phyloP scores from a whole-genome alignment of 768 basidiomycete genomes.

The Vararia minispora region DNA sequence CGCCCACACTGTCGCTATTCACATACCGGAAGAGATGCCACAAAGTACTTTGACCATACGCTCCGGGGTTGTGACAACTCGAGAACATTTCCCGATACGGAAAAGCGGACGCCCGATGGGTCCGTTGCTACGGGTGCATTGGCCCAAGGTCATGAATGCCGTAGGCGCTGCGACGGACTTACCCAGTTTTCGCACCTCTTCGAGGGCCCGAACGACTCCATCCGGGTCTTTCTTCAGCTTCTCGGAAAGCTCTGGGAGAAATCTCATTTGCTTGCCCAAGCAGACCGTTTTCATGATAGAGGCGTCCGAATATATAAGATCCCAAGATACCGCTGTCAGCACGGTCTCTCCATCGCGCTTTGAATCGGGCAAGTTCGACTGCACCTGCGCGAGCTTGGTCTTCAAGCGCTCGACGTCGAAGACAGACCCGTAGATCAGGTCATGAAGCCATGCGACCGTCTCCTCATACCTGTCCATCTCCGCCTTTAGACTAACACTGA shows the following conservation, averaged over 20 bases:
- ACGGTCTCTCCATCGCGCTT: slow-evolving; percentile 86
- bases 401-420: slow-evolving; percentile 78
- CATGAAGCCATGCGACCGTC: slow-evolving; percentile 78
- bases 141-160: neutral
- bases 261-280: slow-evolving; percentile 66
- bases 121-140: slow-evolving; percentile 56
- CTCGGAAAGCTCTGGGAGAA: slow-evolving; percentile 62
- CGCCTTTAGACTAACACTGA: slow-evolving; percentile 76
- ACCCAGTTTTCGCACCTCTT: slow-evolving; percentile 62
- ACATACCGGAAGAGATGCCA: no score
- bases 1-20: no score
- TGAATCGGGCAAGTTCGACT: slow-evolving; percentile 81
- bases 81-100: slow-evolving; percentile 82
- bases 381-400: slow-evolving; percentile 77
- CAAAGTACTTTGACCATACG: slow-evolving; percentile 64
- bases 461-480: slow-evolving; percentile 69
- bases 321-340: slow-evolving; percentile 55
- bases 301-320: slow-evolving; percentile 52
- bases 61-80: slow-evolving; percentile 61
- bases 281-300: slow-evolving; percentile 60
- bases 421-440: slow-evolving; percentile 62
- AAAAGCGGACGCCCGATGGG: slow-evolving; percentile 77
- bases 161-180: slow-evolving; percentile 20
- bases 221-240: slow-evolving; percentile 65
- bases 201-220: slow-evolving; percentile 59